Percentiles rank a stretch among this genome's conserved stretches.
These are phyloP conservation scores for Linum lewisii DNA, from an alignment of 345 rosid species.

Conservation along the genomic window DNA sequence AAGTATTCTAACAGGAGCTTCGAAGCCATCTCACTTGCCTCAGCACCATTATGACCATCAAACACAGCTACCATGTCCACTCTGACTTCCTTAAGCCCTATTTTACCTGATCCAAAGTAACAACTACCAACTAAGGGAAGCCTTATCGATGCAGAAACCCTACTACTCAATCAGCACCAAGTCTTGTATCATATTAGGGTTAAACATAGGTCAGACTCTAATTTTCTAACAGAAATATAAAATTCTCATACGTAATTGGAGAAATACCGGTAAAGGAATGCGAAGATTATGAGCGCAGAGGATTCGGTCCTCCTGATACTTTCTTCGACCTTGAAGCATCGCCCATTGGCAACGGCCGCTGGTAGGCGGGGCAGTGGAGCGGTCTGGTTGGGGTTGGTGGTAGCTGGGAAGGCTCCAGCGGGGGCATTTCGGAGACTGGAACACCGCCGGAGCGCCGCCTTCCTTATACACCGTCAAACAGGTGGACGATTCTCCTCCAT, in stretches of 20 bases:
- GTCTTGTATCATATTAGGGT: neutral
- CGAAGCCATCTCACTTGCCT: slow-evolving; percentile 97
- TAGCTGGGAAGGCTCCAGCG: slow-evolving; percentile 56
- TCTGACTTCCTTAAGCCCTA: slow-evolving; percentile 50
- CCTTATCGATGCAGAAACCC: neutral
- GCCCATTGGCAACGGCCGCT: slow-evolving; percentile 54
- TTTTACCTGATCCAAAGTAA: slow-evolving; percentile 40
- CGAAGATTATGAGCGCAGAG: slow-evolving; percentile 69
- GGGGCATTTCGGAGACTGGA: slow-evolving; percentile 80
- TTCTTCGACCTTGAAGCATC: slow-evolving; percentile 57
- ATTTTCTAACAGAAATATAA: neutral
- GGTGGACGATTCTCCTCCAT: slow-evolving; percentile 56
- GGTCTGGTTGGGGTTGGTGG: slow-evolving; percentile 28
- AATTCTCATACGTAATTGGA: neutral
- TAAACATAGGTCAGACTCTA: neutral
- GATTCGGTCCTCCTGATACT: slow-evolving; percentile 69
- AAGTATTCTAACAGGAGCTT: slow-evolving; percentile 77
- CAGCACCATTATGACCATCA: slow-evolving; percentile 95
- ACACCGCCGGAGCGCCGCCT: slow-evolving; percentile 92
- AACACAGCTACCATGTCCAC: slow-evolving; percentile 81
- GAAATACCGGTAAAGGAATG: slow-evolving; percentile 71
- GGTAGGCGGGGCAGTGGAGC: slow-evolving; percentile 10
- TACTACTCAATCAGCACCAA: neutral
- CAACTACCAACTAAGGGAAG: slow-evolving; percentile 7
- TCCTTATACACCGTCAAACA: slow-evolving; percentile 70